A percentile compares a stretch with the other conserved stretches of the same genome.
Conservation (phyloP, 2,329 filamentous ascomycete species). For the Xylariaceae sp. region DNA sequence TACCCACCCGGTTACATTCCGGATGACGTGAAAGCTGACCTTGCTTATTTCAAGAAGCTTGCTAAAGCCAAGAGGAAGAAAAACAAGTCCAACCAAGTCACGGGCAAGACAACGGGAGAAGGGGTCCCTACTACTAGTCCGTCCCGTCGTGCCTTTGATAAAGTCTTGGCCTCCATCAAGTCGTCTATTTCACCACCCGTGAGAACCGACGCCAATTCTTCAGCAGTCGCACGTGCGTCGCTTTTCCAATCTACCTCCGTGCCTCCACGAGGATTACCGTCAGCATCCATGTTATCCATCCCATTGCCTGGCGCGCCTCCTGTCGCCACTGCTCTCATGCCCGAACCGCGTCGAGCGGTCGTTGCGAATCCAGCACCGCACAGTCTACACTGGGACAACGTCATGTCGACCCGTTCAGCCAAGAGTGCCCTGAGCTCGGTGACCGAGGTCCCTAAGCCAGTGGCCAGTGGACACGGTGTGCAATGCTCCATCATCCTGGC, state of each 20-base stretch:
- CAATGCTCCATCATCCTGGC: slow-evolving; percentile 68
- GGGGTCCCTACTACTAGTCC: slow-evolving; percentile 26
- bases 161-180: slow-evolving; percentile 32
- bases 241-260: slow-evolving; percentile 17
- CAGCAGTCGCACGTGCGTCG: slow-evolving; percentile 12
- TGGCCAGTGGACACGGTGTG: slow-evolving; percentile 73
- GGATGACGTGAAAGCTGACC: slow-evolving; percentile 37
- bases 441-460: slow-evolving; percentile 61
- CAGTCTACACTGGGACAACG: slow-evolving; percentile 42
- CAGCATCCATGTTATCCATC: slow-evolving; percentile 26
- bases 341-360: slow-evolving; percentile 29
- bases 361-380: slow-evolving; percentile 24
- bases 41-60: slow-evolving; percentile 27
- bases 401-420: slow-evolving; percentile 46
- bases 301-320: slow-evolving; percentile 22
- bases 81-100: slow-evolving; percentile 20
- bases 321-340: slow-evolving; percentile 25
- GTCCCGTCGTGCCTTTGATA: slow-evolving; percentile 33
- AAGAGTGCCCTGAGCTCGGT: slow-evolving; percentile 50
- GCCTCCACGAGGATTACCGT: slow-evolving; percentile 17
- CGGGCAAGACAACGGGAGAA: neutral
- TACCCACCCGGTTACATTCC: slow-evolving; percentile 42
- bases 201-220: slow-evolving; percentile 18
- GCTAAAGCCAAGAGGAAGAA: slow-evolving; percentile 22
- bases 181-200: slow-evolving; percentile 23